These are phyloP conservation scores for Wickerhamiella bombiphila DNA, from an alignment of 805 yeast species.

Conservation along the genomic window DNA sequence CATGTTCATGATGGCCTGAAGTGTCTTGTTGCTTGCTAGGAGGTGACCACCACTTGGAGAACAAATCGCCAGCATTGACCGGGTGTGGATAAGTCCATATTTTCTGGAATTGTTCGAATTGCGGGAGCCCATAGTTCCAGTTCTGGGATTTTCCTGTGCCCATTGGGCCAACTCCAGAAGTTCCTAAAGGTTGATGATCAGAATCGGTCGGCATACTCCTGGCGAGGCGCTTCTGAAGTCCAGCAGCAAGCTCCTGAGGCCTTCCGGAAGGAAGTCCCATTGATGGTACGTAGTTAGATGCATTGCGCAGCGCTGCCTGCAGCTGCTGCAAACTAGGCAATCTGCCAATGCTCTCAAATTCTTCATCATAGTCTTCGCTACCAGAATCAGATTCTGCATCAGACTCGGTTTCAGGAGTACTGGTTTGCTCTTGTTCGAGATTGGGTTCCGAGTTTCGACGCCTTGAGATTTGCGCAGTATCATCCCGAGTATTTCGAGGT, in stretches of 20 bases:
- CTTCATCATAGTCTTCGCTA: conserved; percentile 3
- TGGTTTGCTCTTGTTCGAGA: not conserved
- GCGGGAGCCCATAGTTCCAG: not conserved
- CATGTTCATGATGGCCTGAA: conserved; percentile 4
- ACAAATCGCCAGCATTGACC: conserved; percentile 8
- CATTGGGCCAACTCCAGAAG: too few species aligned
- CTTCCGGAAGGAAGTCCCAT: not conserved
- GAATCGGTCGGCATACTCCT: not conserved
- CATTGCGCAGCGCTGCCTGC: conserved; percentile 11
- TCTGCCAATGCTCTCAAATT: conserved; percentile 13
- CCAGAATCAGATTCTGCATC: not conserved
- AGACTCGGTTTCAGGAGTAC: not conserved
- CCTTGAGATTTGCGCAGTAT: not conserved
- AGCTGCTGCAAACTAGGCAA: conserved; percentile 13
- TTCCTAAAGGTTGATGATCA: too few species aligned
- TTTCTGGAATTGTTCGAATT: not conserved
- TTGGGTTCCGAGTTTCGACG: too few species aligned
- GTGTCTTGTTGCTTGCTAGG: conserved; percentile 3
- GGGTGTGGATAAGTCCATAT: not conserved
- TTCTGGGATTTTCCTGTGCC: too few species aligned
- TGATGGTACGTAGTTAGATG: conserved; percentile 6
- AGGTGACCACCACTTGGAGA: conserved; percentile 10
- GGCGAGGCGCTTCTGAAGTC: conserved; percentile 4
- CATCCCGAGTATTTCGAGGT: too few species aligned
- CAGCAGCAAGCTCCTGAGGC: not conserved